These are phyloP conservation scores for Gossypium turneri DNA, from an alignment of 345 rosid genomes.

Conservation along the genomic window DNA sequence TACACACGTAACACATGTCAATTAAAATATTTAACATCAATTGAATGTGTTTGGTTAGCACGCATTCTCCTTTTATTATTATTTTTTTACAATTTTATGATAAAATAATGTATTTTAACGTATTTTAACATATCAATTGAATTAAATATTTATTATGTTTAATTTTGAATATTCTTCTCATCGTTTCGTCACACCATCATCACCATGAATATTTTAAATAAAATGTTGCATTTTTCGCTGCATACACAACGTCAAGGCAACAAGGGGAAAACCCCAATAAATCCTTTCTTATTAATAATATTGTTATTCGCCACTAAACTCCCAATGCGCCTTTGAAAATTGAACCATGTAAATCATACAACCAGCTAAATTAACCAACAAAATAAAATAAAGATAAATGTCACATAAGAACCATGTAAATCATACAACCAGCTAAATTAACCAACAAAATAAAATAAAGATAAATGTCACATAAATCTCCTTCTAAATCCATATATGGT, in stretches of 20 bases:
- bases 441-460: neutral
- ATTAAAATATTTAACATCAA: neutral
- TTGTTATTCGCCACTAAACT: neutral
- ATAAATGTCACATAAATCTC: neutral
- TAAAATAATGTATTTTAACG: too few relatives aligned
- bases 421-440: neutral
- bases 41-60: neutral
- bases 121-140: rapidly evolving
- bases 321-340: neutral
- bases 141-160: too few relatives aligned
- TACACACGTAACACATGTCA: neutral
- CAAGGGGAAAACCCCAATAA: neutral
- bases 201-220: neutral
- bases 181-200: neutral
- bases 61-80: neutral
- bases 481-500: neutral
- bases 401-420: neutral
- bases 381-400: neutral
- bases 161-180: neutral
- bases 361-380: neutral
- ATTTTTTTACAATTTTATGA: too few relatives aligned
- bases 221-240: neutral
- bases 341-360: neutral
- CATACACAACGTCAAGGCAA: neutral
- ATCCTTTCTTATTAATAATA: neutral